These are phyloP conservation scores for Cryptococcus sp. DNA, from an alignment of 1,284 basidiomycete genomes.

Conservation along the genomic window DNA sequence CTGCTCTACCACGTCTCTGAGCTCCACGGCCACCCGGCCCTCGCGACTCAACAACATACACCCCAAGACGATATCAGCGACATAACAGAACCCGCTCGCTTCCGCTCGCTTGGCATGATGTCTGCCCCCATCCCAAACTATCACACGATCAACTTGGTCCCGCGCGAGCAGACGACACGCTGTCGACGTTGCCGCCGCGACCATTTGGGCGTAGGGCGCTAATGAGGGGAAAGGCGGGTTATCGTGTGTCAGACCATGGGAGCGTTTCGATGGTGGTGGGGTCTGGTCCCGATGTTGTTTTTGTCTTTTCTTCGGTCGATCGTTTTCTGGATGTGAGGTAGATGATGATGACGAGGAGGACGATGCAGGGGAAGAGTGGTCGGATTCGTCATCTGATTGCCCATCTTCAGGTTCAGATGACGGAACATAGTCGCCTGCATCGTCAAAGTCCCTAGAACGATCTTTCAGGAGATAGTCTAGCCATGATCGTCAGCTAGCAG, in stretches of 20 bases:
- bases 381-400: conserved; percentile 5
- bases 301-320: conserved; percentile 4
- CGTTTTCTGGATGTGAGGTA: conserved; percentile 10
- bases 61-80: conserved; percentile 83
- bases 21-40: conserved; percentile 16
- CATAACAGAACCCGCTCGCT: conserved; percentile 90
- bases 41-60: conserved; percentile 54
- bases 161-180: conserved; percentile 66
- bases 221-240: conserved; percentile 75
- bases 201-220: conserved; percentile 66
- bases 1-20: no score
- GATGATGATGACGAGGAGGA: conserved; percentile 50
- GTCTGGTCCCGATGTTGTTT: conserved; percentile 1
- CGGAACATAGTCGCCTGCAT: not conserved
- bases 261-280: conserved; percentile 5
- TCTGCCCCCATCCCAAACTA: conserved; percentile 80
- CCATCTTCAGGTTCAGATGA: conserved; percentile 36
- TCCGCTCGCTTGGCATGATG: conserved; percentile 59
- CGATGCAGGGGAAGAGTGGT: conserved; percentile 1
- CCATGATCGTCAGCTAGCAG: no score
- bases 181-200: conserved; percentile 75
- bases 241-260: conserved; percentile 60
- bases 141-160: conserved; percentile 62
- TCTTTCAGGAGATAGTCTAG: conserved; percentile 22
- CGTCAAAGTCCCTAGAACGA: conserved; percentile 3